phyloP scores from a whole-genome alignment of 129 eudicot species.

The Smallanthus sonchifolius region DNA sequence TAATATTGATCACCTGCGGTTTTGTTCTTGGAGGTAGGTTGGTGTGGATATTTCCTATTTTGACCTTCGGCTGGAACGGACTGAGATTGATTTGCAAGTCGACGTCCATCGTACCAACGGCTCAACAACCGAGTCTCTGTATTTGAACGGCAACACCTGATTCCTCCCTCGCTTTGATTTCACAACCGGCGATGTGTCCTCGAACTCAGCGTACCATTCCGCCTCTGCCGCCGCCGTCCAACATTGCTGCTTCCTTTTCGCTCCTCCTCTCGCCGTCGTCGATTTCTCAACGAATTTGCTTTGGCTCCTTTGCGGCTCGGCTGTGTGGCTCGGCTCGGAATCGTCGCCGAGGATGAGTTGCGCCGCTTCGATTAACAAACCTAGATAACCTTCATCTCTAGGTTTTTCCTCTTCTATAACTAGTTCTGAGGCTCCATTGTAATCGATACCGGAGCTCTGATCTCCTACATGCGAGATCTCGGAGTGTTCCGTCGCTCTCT shows the following conservation, averaged over 20 bases:
- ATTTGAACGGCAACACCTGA: slow-evolving; percentile 48
- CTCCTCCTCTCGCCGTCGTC: slow-evolving; percentile 5
- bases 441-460: slow-evolving; percentile 29
- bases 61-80: slow-evolving; percentile 20
- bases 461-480: slow-evolving; percentile 33
- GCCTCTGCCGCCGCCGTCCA: slow-evolving; percentile 35
- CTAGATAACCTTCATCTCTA: slow-evolving; percentile 30
- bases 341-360: slow-evolving; percentile 40
- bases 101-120: slow-evolving; percentile 35
- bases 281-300: not conserved
- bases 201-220: slow-evolving; percentile 33
- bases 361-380: slow-evolving; percentile 51
- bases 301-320: not conserved
- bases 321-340: not conserved
- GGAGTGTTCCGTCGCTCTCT: slow-evolving; percentile 23
- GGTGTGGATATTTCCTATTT: slow-evolving; percentile 26
- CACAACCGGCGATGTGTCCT: slow-evolving; percentile 47
- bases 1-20: slow-evolving; percentile 21
- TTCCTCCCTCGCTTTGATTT: slow-evolving; percentile 54
- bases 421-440: slow-evolving; percentile 10
- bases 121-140: slow-evolving; percentile 54
- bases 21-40: slow-evolving; percentile 26
- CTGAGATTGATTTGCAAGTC: slow-evolving; percentile 7
- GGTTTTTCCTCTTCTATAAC: not conserved
- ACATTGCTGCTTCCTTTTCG: slow-evolving; percentile 21